Base-by-base conservation (phyloP, 768 basidiomycete genomes). In the Lyophyllum atratum region DNA sequence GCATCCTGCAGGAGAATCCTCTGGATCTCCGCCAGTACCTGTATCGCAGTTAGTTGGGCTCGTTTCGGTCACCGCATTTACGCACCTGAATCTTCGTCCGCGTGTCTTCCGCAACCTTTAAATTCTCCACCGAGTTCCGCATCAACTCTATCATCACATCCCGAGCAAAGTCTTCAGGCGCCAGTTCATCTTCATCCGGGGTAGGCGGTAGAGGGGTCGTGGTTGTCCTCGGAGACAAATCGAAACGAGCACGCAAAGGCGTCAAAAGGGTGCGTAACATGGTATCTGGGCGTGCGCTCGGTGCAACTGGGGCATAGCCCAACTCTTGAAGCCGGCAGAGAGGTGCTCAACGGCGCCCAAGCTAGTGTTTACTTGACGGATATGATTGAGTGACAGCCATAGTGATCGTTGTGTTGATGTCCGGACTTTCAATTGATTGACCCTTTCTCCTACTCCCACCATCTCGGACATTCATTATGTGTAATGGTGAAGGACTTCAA, bases 141-240 rank as follows among this genome's bases (percentile, higher is more conserved):
- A 93, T 87, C 28, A 89, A 72, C 68, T 87, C 84, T 24, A 89
- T 76, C 39, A 89, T 76, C 21, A 87, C 89, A 67, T 89, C 89
- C 58, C 87, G 73, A 10, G 87, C 88, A 67, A 89, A 89, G 65
- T 90, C 85, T 66, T 90, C 88, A 12, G 87, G 85, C 14, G 76
- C 71, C 46, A 78, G 67, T 34, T 77, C 77, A 45, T 80, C 76
- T 52, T 78, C 78, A 26, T 79, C 76, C 42, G 12, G 60, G 48
- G 22, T 64, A 52, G 54, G 66, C 40, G 55, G 65, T 49, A 44
- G 58, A 19, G 59, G 54, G 40, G 67, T 68, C 50, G 60, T 52
- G 14, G 60, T 62, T 24, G 63, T 63, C n/a, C 64, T 65, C 28
- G 76, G 74, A 31, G 74, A 72, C n/a, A 76, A 61, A 62, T 86